A percentile compares a stretch with the other conserved stretches of the same genome.
These are phyloP conservation scores for Capronia coronata DNA, from an alignment of 2,329 filamentous ascomycete species.

Conservation along the genomic window DNA sequence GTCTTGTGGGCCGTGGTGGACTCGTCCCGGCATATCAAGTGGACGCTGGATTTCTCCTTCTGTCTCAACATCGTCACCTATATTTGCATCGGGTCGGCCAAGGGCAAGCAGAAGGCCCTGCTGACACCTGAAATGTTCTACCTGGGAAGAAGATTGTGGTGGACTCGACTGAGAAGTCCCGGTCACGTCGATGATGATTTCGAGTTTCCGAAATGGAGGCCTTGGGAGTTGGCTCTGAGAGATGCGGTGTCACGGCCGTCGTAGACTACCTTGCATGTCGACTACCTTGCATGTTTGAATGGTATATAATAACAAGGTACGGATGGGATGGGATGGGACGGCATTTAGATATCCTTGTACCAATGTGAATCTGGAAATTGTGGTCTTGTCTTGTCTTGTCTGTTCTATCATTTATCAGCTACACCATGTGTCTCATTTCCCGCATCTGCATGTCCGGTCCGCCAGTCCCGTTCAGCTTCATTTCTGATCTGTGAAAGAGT, in stretches of 20 bases:
- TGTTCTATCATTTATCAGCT: too few relatives aligned
- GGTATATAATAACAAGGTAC: too few relatives aligned
- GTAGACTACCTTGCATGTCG: not conserved
- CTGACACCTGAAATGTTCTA: not conserved
- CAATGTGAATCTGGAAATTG: too few relatives aligned
- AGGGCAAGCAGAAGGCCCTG: not conserved
- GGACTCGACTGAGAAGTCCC: not conserved
- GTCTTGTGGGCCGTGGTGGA: slow-evolving; percentile 20
- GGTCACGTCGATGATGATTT: not conserved
- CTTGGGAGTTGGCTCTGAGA: not conserved
- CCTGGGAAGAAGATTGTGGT: not conserved
- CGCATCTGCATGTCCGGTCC: too few relatives aligned
- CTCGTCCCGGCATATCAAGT: slow-evolving; percentile 8
- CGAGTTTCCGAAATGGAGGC: slow-evolving; percentile 1
- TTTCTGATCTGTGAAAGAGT: too few relatives aligned
- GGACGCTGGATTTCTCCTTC: slow-evolving; percentile 9
- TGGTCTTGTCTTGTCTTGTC: too few relatives aligned
- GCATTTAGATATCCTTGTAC: too few relatives aligned
- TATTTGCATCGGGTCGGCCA: not conserved
- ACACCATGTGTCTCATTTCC: too few relatives aligned
- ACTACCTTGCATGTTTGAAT: too few relatives aligned
- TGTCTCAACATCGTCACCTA: not conserved
- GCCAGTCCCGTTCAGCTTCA: too few relatives aligned
- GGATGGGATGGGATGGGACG: too few relatives aligned
- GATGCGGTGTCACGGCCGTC: not conserved